Conservation (phyloP, 139 green algal genomes). For the Chara braunii region DNA sequence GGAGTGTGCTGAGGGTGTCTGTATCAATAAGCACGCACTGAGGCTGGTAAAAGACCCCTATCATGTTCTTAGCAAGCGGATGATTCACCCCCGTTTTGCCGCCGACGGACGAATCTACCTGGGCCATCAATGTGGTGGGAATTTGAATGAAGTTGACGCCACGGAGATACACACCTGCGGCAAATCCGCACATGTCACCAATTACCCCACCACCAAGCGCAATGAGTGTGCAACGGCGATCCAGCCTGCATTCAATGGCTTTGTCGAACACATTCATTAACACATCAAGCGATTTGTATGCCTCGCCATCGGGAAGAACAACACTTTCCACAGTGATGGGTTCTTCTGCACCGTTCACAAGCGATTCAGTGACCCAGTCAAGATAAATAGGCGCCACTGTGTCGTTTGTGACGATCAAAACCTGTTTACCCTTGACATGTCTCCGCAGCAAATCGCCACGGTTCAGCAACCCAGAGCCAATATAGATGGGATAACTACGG, state of each 20-base stretch:
- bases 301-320: constrained; percentile 83
- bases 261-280: constrained; percentile 66
- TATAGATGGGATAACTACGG: constrained; percentile 95
- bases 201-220: constrained; percentile 92
- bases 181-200: constrained; percentile 96
- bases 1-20: constrained; percentile 73
- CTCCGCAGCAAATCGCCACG: constrained; percentile 33
- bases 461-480: constrained; percentile 72
- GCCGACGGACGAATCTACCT: constrained; percentile 92
- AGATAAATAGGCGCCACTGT: constrained; percentile 88
- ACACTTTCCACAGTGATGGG: constrained; percentile 58
- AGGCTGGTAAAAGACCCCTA: constrained; percentile 83
- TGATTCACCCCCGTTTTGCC: constrained; percentile 97
- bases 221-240: constrained; percentile 82
- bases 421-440: constrained; percentile 81
- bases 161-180: constrained; percentile 83
- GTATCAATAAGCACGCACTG: constrained; percentile 81
- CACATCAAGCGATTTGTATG: constrained; percentile 75
- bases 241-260: constrained; percentile 74
- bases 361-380: constrained; percentile 50
- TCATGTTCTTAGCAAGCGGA: constrained; percentile 98
- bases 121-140: constrained; percentile 90
- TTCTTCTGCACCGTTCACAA: constrained; percentile 51
- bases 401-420: constrained; percentile 91
- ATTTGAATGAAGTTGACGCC: constrained; percentile 95